Percentiles rank a stretch among this genome's conserved stretches.
Evolutionary conservation across 2,329 filamentous ascomycete genomes (phyloP).

Genomic region (Fusarium humuli): DNA sequence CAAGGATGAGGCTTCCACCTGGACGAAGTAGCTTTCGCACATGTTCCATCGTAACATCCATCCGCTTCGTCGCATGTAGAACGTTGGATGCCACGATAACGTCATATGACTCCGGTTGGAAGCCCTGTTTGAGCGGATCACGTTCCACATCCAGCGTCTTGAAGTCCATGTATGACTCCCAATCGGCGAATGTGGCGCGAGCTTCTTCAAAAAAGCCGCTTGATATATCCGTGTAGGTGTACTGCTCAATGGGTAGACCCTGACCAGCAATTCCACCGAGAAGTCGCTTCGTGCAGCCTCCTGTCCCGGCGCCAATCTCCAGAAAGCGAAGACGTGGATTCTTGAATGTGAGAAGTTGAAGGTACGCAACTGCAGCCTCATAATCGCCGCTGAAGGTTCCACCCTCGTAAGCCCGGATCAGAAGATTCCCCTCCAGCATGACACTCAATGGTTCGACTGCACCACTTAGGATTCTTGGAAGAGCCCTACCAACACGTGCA

Average conservation of each 20-base stretch:
- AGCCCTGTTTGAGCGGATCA: conserved; percentile 1
- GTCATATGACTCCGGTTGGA: neutral
- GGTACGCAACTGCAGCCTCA: conserved; percentile 12
- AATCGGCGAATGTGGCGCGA: neutral
- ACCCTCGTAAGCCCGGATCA: conserved; percentile 6
- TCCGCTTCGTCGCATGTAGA: conserved; percentile 5
- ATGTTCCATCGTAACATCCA: conserved; percentile 6
- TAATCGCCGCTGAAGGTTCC: conserved; percentile 14
- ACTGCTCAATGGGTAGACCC: conserved; percentile 1
- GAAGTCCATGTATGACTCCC: conserved; percentile 2
- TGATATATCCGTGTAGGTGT: conserved; percentile 10
- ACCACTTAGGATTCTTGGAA: neutral
- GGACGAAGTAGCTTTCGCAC: neutral
- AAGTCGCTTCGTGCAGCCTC: conserved; percentile 11
- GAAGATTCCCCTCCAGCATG: neutral
- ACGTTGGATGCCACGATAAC: conserved; percentile 15
- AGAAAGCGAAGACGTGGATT: conserved; percentile 2
- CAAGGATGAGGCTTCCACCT: neutral
- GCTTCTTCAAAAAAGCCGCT: conserved; percentile 16
- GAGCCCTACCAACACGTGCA: conserved; percentile 2
- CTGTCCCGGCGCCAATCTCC: conserved; percentile 4
- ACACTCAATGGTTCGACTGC: neutral
- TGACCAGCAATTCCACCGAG: neutral
- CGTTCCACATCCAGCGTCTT: conserved; percentile 10
- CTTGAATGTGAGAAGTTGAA: conserved; percentile 14